Evolutionary conservation across 306 rosid species (phyloP).

Genomic region (Aeschynomene evenia): DNA sequence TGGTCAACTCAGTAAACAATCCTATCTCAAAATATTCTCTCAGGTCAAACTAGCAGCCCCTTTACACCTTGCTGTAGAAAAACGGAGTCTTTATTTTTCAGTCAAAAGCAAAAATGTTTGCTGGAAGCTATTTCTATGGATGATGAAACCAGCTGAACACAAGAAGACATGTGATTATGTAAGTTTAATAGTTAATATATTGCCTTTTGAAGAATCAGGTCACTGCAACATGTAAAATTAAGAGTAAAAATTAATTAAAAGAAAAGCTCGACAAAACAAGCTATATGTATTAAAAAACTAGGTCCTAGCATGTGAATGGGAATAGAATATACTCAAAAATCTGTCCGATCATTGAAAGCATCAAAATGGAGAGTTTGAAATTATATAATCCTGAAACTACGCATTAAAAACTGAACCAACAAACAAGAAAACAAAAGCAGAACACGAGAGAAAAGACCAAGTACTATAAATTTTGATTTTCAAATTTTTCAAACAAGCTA

Average conservation of each 20-base stretch:
- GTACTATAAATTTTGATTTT: not conserved
- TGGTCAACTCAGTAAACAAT: slow-evolving; percentile 46
- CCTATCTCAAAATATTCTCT: slow-evolving; percentile 39
- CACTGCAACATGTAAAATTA: slow-evolving; percentile 27
- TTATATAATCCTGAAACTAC: slow-evolving; percentile 29
- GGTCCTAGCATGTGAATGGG: slow-evolving; percentile 45
- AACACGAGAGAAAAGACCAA: slow-evolving; percentile 6
- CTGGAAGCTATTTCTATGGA: slow-evolving; percentile 20
- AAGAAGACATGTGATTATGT: slow-evolving; percentile 48
- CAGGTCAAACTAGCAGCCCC: slow-evolving; percentile 40
- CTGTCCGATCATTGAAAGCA: slow-evolving; percentile 33
- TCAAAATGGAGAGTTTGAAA: slow-evolving; percentile 31
- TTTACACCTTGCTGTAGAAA: slow-evolving; percentile 45
- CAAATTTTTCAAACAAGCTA: slow-evolving; percentile 18
- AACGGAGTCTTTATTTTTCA: slow-evolving; percentile 24
- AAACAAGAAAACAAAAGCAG: slow-evolving; percentile 29
- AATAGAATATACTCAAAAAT: slow-evolving; percentile 47
- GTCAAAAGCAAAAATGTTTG: slow-evolving; percentile 49
- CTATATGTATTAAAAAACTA: slow-evolving; percentile 22
- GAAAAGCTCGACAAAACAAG: not conserved
- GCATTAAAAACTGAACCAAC: slow-evolving; percentile 26
- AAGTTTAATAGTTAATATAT: slow-evolving; percentile 40
- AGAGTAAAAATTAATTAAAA: not conserved
- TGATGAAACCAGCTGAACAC: slow-evolving; percentile 53
- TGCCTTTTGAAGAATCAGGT: slow-evolving; percentile 39